These are phyloP conservation scores for Oxyria digyna DNA, from an alignment of 148 eudicot species.

Conservation along the genomic window DNA sequence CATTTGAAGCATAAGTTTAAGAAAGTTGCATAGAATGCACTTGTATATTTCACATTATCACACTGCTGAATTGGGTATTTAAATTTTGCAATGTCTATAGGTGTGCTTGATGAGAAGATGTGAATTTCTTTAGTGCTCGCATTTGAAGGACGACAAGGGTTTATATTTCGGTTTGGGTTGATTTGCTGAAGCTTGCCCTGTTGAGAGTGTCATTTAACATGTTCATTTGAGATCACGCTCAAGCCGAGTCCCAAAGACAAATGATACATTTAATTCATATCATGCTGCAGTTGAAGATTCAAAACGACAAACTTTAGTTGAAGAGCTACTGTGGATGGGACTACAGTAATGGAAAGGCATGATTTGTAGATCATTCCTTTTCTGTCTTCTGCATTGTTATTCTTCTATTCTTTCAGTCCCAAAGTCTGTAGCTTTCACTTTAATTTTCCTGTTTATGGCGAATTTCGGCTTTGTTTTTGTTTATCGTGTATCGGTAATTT, in stretches of 20 bases:
- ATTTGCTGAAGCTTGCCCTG: not conserved
- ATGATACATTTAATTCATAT: not conserved
- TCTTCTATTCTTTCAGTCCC: not conserved
- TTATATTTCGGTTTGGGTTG: conserved; percentile 1
- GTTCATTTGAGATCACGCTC: conserved; percentile 4
- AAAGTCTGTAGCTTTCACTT: not conserved
- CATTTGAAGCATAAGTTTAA: not conserved
- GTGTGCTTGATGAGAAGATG: conserved; percentile 4
- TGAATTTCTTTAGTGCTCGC: not conserved
- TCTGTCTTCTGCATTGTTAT: not conserved
- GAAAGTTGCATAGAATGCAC: not conserved
- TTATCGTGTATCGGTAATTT: not conserved
- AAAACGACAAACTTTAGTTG: not conserved
- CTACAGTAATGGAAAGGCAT: not conserved
- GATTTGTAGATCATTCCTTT: not conserved
- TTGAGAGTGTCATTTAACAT: not conserved
- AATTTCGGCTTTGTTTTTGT: not conserved
- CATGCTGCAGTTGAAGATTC: not conserved
- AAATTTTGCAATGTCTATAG: not conserved
- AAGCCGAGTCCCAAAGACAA: not conserved
- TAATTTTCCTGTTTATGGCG: not conserved
- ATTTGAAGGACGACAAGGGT: not conserved
- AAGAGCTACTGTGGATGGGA: not conserved
- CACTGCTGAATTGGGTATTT: not conserved
- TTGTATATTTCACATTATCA: not conserved